A percentile compares a stretch with the other conserved stretches of the same genome.
These are phyloP conservation scores for Cercospora zeina DNA, from an alignment of 2,329 filamentous ascomycete species.

Conservation along the genomic window DNA sequence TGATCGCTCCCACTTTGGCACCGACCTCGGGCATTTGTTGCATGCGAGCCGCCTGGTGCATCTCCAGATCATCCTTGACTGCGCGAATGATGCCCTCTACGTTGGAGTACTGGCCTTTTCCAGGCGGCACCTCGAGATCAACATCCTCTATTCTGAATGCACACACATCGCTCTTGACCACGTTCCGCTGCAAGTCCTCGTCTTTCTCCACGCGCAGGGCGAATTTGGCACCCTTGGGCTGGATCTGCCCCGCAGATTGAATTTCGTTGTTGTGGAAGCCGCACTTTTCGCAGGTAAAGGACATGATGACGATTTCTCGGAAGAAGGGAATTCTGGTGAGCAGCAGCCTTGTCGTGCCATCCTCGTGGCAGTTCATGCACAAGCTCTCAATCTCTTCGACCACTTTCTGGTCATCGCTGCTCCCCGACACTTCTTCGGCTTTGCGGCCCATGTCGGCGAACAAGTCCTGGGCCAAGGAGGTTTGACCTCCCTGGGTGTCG, in stretches of 20 bases:
- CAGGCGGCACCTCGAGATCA: conserved; percentile 88
- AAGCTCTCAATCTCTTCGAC: conserved; percentile 57
- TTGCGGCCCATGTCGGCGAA: conserved; percentile 54
- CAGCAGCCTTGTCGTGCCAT: conserved; percentile 78
- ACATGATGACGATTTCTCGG: conserved; percentile 96
- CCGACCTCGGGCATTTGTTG: conserved; percentile 74
- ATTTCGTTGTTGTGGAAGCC: conserved; percentile 89
- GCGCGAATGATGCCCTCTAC: conserved; percentile 82
- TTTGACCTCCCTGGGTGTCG: conserved; percentile 22
- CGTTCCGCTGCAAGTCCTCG: conserved; percentile 77
- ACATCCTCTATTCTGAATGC: conserved; percentile 85
- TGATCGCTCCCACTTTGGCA: conserved; percentile 73
- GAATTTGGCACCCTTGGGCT: conserved; percentile 83
- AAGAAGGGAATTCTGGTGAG: conserved; percentile 95
- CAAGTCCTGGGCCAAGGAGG: conserved; percentile 47
- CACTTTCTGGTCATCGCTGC: conserved; percentile 48
- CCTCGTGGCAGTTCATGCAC: conserved; percentile 57
- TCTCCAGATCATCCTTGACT: conserved; percentile 76
- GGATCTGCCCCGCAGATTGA: conserved; percentile 86
- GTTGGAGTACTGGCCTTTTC: conserved; percentile 88
- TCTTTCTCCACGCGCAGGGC: conserved; percentile 72
- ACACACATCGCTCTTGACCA: conserved; percentile 89
- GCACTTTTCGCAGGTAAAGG: conserved; percentile 90
- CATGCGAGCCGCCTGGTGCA: conserved; percentile 80
- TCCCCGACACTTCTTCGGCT: conserved; percentile 45